Base-by-base conservation (phyloP, 768 basidiomycete species). In the Lentinula edodes region DNA sequence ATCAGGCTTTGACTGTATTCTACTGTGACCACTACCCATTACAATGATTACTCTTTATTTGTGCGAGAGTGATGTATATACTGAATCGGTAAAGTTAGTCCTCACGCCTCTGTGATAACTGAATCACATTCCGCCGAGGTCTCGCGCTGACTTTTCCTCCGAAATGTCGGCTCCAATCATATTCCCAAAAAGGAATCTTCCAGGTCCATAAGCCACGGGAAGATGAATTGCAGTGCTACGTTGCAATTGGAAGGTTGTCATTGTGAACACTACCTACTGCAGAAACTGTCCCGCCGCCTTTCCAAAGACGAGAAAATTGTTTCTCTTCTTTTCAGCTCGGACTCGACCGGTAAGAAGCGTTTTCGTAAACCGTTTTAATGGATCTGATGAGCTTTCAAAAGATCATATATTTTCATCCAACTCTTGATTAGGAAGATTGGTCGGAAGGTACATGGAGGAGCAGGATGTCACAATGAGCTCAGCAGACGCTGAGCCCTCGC, bases 171-270 rank as follows among this genome's bases (percentile, higher is more conserved):
- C 23, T 34, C 55, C 55, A 38, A 43, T 42, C 55, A 50, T 38
- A 32, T 52, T 60, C 59, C 51, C 9, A 60, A 60, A 60, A 52
- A 60, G 59, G 59, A 51, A 60, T 52, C 59, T 60, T 60, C 59
- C 46, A 60, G 59, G 36, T 60, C 59, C 46, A 60, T 8, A 28
- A 28, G 8, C 34, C 58, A 46, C 58, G 58, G 58, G 42, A 58
- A 58, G 39, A 32, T 23, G 43, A 52, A 60, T 59, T 59, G 32
- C 58, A 18, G 58, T 59, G 45, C 58, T 50, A 51, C 58, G 58
- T 59, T 41, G 46, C 58, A 59, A 59, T 34, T 59, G 34, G 45
- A 51, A 28, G 46, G 41, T 38, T 18, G 12, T 18, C 54, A 54
- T 16, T 59, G 36, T 28, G 28, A 28, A 48, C 36, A 46, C 48